Percentiles rank a stretch among this genome's conserved stretches.
phyloP scores from a whole-genome alignment of 805 yeast genomes.

The Barnettozyma sucrosica region DNA sequence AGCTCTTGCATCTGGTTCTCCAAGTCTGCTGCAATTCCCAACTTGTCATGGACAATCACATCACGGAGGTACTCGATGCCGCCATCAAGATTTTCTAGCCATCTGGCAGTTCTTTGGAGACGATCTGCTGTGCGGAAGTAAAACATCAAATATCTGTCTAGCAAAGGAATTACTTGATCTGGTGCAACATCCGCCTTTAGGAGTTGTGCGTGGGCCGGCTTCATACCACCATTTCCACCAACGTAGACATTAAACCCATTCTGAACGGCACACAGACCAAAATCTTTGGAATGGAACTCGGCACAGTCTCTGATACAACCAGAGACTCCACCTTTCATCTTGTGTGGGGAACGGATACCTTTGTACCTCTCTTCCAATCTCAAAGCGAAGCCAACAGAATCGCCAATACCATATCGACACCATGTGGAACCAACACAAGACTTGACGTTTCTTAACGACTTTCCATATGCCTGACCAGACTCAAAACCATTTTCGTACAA shows the following conservation, averaged over 20 bases:
- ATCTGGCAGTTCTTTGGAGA: slow-evolving; percentile 34
- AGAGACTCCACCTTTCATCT: slow-evolving; percentile 34
- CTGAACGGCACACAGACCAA: slow-evolving; percentile 33
- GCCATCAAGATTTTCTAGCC: slow-evolving; percentile 33
- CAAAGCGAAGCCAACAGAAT: slow-evolving; percentile 34
- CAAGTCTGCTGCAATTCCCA: slow-evolving; percentile 30
- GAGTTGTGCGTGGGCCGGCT: slow-evolving; percentile 34
- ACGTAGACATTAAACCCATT: slow-evolving; percentile 33
- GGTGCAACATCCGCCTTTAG: slow-evolving; percentile 31
- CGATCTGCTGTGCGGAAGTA: slow-evolving; percentile 34
- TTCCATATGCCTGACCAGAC: slow-evolving; percentile 35
- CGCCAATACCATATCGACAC: slow-evolving; percentile 36
- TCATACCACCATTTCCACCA: slow-evolving; percentile 38
- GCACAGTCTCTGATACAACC: slow-evolving; percentile 37
- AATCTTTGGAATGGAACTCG: slow-evolving; percentile 34
- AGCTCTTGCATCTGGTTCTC: slow-evolving; percentile 31
- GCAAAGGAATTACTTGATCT: slow-evolving; percentile 31
- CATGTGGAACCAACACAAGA: slow-evolving; percentile 36
- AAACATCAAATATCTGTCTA: slow-evolving; percentile 34
- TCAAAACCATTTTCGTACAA: slow-evolving; percentile 30
- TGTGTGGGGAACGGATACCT: slow-evolving; percentile 34
- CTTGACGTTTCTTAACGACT: slow-evolving; percentile 32
- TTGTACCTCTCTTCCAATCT: slow-evolving; percentile 33
- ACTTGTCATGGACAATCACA: slow-evolving; percentile 30
- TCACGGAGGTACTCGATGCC: slow-evolving; percentile 32